Evolutionary conservation across 2,329 filamentous ascomycete genomes (phyloP), one percentile per base, ranked within the genome.

Genomic region (Venturiaceae sp.): DNA sequence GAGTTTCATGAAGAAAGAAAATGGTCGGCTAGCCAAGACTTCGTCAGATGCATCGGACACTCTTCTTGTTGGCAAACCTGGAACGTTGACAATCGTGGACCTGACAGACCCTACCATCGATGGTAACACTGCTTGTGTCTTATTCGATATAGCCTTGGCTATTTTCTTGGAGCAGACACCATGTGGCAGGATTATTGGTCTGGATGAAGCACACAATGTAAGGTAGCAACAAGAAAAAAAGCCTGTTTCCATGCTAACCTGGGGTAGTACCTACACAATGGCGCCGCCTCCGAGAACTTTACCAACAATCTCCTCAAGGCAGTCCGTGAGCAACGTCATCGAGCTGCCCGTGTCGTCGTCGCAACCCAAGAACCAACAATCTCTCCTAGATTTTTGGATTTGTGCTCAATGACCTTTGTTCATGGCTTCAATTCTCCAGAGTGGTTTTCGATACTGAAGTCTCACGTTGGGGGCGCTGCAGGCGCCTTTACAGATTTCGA

Each of bases 121-220:
- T 0, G 69, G 82, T 0, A 80, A 84, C 23, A 83, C 80, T 37
- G 87, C 86, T 0, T 92, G 88, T 64, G 76, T 81, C 0, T 72
- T 92, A 0, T 92, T 92, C 69, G 84, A 87, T 57, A 85, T 91
- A 37, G 86, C 83, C 21, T 74, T 92, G 1, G 77, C 77, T 1
- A 71, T 88, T 0, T 90, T 89, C 65, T 68, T 89, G 0, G 80
- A 86, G n/a, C 75, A 82, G 53, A 69, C 77, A 0, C 62, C 64
- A 0, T 63, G 68, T 0, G 68, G 85, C 0, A 78, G 83, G 5
- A 75, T 91, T 36, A 71, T 92, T 14, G 86, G 85, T 0, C 74
- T 92, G 0, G 88, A 92, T 61, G 87, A 92, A 66, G 88, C 88
- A 0, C 88, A 94, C 67, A 91, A 91, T 64, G 80, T 81, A 68